Percentiles rank a stretch among this genome's conserved stretches.
Conservation (phyloP, 202 grass and related monocot genomes). For the Setaria italica region DNA sequence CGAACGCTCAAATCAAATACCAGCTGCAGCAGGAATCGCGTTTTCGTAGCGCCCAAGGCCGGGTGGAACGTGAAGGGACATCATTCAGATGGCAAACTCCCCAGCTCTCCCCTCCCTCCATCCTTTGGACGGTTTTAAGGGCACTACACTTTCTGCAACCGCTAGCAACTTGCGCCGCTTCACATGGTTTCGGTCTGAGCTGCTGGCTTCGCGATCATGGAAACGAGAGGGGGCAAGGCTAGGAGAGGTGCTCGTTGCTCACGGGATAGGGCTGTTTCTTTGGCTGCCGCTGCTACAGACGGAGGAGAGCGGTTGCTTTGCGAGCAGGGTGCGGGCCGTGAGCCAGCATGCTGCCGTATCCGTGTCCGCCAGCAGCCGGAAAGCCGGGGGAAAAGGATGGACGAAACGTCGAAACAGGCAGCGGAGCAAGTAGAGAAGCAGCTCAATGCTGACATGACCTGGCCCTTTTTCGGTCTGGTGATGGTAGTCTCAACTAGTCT, state of each 20-base stretch:
- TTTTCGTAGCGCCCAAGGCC: background rate
- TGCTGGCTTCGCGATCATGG: background rate
- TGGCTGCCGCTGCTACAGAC: background rate
- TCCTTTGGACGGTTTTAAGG: background rate
- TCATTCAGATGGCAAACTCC: background rate
- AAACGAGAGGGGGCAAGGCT: background rate
- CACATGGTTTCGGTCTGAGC: background rate
- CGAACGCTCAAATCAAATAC: background rate
- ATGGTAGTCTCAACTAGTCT: no score
- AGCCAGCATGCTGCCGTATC: background rate
- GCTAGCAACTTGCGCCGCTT: background rate
- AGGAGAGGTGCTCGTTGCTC: background rate
- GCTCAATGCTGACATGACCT: no score
- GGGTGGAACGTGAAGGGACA: background rate
- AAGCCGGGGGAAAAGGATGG: background rate
- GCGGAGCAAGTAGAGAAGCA: no score
- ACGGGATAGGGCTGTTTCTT: conserved; percentile 8
- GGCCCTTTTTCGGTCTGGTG: no score
- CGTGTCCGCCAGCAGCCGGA: background rate
- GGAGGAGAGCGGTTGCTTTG: conserved; percentile 35
- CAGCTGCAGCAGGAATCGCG: background rate
- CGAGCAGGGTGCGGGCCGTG: conserved; percentile 43
- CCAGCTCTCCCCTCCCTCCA: background rate
- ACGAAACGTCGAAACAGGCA: no score
- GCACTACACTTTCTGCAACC: background rate